Percentiles rank a stretch among this genome's conserved stretches.
Conservation (phyloP, 345 rosid genomes). For the Dipteronia dyeriana region DNA sequence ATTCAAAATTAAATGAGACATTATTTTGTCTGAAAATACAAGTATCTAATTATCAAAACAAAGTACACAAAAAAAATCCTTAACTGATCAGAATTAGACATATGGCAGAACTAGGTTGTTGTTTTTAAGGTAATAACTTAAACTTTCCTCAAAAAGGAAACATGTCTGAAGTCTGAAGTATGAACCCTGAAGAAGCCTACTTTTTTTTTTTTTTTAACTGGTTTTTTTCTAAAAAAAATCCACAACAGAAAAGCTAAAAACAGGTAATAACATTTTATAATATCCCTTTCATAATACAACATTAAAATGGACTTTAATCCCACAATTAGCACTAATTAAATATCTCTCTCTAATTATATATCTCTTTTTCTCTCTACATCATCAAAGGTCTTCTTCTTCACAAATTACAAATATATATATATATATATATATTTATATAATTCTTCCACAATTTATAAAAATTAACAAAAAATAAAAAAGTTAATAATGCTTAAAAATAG, state of each 20-base stretch:
- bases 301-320: not conserved
- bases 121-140: too few relatives aligned
- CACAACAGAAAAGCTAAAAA: not conserved
- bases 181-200: not conserved
- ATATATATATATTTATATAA: not conserved
- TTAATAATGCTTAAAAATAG: conserved; percentile 6
- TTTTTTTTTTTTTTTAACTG: too few relatives aligned
- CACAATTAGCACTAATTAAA: conserved; percentile 2
- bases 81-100: not conserved
- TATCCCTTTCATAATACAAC: conserved; percentile 6
- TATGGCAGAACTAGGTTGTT: conserved; percentile 18
- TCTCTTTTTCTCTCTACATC: not conserved
- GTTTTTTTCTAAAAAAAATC: too few relatives aligned
- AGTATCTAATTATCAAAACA: not conserved
- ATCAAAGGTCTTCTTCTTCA: not conserved
- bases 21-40: too few relatives aligned
- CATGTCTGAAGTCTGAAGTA: not conserved
- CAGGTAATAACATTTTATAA: not conserved
- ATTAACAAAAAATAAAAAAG: not conserved
- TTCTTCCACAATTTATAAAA: not conserved
- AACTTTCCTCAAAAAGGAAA: conserved; percentile 14
- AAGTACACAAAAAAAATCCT: too few relatives aligned
- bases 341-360: not conserved
- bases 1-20: not conserved
- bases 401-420: conserved; percentile 11